Base-by-base conservation (phyloP, 2,329 filamentous ascomycete genomes). In the Herpotrichia juniperi region DNA sequence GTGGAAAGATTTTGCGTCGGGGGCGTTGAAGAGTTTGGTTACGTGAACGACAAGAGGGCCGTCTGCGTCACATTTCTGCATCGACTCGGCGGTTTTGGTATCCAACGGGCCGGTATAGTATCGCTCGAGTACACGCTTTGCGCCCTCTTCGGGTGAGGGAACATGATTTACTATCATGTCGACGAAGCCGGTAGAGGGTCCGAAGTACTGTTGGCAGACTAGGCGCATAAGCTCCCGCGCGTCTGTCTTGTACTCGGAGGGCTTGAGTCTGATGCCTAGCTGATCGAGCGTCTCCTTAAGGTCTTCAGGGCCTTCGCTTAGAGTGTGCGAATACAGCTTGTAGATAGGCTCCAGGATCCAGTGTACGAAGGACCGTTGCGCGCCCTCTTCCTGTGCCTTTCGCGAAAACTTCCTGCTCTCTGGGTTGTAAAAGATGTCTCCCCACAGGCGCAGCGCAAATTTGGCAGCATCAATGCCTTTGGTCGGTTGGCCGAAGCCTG, bases 341-440 rank as follows among this genome's bases (percentile, higher is more conserved):
- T 99, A 99, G 62, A 99, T 92, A 16, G 94, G 94, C 71, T 99
- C 94, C 42, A 99, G 80, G 24, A 99, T 84, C 72, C 97, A 99
- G 74, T 96, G 88, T 50, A 97, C 89, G 71, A 99, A 99, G 1
- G 91, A 90, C 50, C 94, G 83, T 73, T 89, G 90, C 4, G 93
- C 87, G 11, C 84, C 81, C 58, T 93, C 87, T 66, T 97, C 93
- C 19, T 90, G 77, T 0, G 87, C 85, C 71, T 96, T 97, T 57
- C 94, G 85, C 46, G 91, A 96, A 66, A 99, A 99, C 50, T 90
- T 93, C 56, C 93, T 87, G 75, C 91, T 96, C 64, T 81, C 82
- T 0, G 93, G 91, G 69, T 97, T 97, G 80, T 89, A 99, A 76
- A 94, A 99, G 51, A 99, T 88, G 69, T 99, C 93, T 19, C 94